Base-by-base conservation (phyloP, 495 filamentous ascomycete genomes). In the Hyaloscypha finlandica region DNA sequence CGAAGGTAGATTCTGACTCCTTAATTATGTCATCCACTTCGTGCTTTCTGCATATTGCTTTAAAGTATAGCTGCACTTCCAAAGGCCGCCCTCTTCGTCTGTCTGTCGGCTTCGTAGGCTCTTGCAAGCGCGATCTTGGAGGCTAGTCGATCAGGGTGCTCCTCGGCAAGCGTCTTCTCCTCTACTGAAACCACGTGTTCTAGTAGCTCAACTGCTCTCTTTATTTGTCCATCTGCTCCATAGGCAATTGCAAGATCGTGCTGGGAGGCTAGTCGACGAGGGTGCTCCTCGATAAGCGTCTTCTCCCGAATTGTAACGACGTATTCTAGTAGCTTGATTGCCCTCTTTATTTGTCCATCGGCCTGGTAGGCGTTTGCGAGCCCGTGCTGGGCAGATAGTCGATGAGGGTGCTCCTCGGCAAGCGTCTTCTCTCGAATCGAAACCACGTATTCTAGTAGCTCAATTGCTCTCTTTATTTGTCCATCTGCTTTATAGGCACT, bases 131-230 rank as follows among this genome's bases (percentile, higher is more conserved):
- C 64, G 32, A 54, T 42, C 57, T 61, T n/a, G 35, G 39, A 61
- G 16, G 57, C 25, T 31, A 66, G 56, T 66, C 64, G 55, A 59
- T 0, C 1, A 19, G 30, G 29, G 58, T 66, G 16, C n/a, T 66
- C 56, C 3, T 66, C 64, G 14, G 42, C 64, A 9, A 66, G 57
- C 66, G 69, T 64, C 70, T 30, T 30, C 69, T 61, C 61, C 61
- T 63, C 6, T 61, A 66, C 42, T 29, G 39, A 56, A 45, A 66
- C 64, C 9, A 66, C 57, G 54, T 66, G 57, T 56, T 66, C 64
- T 53, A 66, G 32, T 12, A 66, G 9, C 55, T 66, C 64, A 37
- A 66, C 35, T 45, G 64, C 64, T 56, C 61, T 25, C 58, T n/a
- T n/a, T n/a, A n/a, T n/a, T n/a, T n/a, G n/a, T n/a, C n/a, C n/a